phyloP scores from a whole-genome alignment of 495 filamentous ascomycete genomes.

The Aspergillus nidulans region DNA sequence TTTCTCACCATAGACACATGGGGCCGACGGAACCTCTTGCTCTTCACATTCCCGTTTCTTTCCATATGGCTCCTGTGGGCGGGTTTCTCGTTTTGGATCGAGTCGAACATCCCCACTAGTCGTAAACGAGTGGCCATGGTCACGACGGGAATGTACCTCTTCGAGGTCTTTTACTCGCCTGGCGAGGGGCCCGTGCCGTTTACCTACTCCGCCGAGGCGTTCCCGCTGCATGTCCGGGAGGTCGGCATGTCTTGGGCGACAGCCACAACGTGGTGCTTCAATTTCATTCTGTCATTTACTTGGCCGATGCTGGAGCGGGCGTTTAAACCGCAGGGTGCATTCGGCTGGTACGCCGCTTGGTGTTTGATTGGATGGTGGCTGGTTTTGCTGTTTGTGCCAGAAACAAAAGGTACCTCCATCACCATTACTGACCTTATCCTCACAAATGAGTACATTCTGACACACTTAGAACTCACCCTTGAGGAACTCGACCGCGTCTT shows the following conservation, averaged over 20 bases:
- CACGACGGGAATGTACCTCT: conserved; percentile 48
- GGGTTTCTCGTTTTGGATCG: conserved; percentile 56
- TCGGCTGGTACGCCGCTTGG: conserved; percentile 60
- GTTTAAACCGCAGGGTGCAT: conserved; percentile 53
- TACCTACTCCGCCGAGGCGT: conserved; percentile 56
- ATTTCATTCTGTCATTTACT: conserved; percentile 54
- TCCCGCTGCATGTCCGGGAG: conserved; percentile 58
- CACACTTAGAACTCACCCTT: conserved; percentile 37
- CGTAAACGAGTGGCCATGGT: conserved; percentile 43
- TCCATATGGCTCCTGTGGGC: conserved; percentile 53
- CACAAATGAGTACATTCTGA: conserved; percentile 1
- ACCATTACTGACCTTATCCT: conserved; percentile 7
- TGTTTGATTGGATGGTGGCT: conserved; percentile 54
- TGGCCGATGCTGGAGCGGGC: conserved; percentile 47
- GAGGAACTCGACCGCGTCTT: conserved; percentile 53
- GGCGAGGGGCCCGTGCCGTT: conserved; percentile 56
- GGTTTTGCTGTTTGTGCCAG: conserved; percentile 52
- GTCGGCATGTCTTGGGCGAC: conserved; percentile 65
- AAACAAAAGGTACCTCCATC: conserved; percentile 45
- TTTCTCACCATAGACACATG: conserved; percentile 66
- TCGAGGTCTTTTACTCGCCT: conserved; percentile 50
- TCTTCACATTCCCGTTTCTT: conserved; percentile 63
- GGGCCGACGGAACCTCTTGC: conserved; percentile 57
- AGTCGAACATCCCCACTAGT: conserved; percentile 21
- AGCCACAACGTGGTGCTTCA: conserved; percentile 48